phyloP scores from a whole-genome alignment of 352 stramenopile species.

The Globisporangium viniferum region DNA sequence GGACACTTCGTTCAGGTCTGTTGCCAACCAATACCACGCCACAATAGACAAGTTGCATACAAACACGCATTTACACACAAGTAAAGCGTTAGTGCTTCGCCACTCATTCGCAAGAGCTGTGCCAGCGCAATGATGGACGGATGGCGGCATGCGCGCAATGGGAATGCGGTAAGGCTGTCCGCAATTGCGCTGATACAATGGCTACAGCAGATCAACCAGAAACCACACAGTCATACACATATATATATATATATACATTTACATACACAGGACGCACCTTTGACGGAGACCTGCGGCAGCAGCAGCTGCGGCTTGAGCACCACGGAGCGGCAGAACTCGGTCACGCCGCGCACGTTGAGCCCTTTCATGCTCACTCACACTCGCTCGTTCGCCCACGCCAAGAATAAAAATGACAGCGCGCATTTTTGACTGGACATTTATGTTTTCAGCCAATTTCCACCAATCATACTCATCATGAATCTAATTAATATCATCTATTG shows the following conservation, averaged over 20 bases:
- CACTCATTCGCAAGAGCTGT: background rate
- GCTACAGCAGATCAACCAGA: background rate
- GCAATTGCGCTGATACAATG: background rate
- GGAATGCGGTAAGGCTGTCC: background rate
- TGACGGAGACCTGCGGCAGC: conserved; percentile 78
- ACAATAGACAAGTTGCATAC: background rate
- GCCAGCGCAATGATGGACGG: background rate
- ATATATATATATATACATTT: conserved; percentile 3
- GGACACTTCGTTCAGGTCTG: conserved; percentile 81
- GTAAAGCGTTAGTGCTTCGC: background rate
- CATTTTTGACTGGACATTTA: conserved; percentile 17
- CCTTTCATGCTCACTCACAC: conserved; percentile 41
- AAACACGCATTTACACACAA: background rate
- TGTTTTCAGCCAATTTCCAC: background rate
- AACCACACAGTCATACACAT: background rate
- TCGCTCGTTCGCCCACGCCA: background rate
- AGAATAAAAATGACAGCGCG: conserved; percentile 2
- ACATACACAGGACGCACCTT: conserved; percentile 32
- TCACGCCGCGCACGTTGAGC: conserved; percentile 75
- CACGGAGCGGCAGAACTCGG: conserved; percentile 78
- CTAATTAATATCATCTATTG: background rate
- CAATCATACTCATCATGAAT: background rate
- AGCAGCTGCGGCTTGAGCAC: conserved; percentile 68
- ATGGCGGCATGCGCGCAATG: background rate
- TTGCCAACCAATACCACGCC: background rate